Base-by-base conservation (phyloP, 163 green algal species). In the Chlamydomonas reinhardtii region DNA sequence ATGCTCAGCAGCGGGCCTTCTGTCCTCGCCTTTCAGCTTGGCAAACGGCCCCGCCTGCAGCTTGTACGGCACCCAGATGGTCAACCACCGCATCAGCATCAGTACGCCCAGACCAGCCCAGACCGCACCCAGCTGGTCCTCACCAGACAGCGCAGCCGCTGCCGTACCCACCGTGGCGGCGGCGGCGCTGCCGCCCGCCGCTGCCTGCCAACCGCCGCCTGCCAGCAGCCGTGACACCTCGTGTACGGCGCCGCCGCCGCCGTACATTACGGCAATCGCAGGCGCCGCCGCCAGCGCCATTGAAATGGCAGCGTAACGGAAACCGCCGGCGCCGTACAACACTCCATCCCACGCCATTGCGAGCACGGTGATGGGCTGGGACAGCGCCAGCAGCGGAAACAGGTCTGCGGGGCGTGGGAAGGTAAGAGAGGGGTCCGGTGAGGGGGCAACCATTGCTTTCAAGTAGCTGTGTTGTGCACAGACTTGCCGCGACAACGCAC, bases 321-420 rank as follows among this genome's bases (percentile, higher is more conserved):
- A 89, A 25, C 83, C 83, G 5, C 90, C 89, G 19, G 76, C 86
- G 6, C 95, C 95, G 82, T 94, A 97, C 75, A 98, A 76, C 5
- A 96, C 84, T 14, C 96, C 96, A 77, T 98, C 96, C 86, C 90
- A 92, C 29, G 95, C 90, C 91, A 98, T 97, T 0, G 96, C 96
- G 16, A 97, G 73, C 0, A 95, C 91, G 48, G 94, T 97, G 76
- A 98, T 69, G 1, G 96, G 95, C 90, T 98, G 96, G 5, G 87
- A 93, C 6, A 89, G 27, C 0, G 93, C 83, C 16, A 98, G 91
- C 32, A 91, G 84, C 6, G 92, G 92, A 71, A 97, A 91, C 17
- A 97, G 34, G n/a, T 35, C 88, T 91, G 86, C 0, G 8, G n/a
- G 14, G 59, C 27, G 19, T 32, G 25, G n/a, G 48, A 52, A 9